These are phyloP conservation scores for Rhynchospora tenuis DNA, from an alignment of 176 grass and related monocot genomes.

Conservation along the genomic window DNA sequence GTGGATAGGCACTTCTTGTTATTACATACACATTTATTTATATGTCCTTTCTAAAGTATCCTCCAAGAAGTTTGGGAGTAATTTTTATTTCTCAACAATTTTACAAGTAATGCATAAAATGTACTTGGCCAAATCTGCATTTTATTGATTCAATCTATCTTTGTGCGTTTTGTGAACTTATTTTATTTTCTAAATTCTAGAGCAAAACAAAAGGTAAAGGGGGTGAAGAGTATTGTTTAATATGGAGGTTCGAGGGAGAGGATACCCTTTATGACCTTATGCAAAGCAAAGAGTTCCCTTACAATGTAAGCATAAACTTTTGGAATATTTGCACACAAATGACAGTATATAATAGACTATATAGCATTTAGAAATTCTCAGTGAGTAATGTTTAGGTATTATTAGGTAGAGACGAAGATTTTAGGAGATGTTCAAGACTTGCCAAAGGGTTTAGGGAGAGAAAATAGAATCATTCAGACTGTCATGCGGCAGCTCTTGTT, in stretches of 20 bases:
- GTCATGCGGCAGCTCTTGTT: slow-evolving; percentile 94
- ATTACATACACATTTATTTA: background rate
- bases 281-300: slow-evolving; percentile 95
- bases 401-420: slow-evolving; percentile 97
- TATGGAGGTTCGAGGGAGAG: slow-evolving; percentile 89
- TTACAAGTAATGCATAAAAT: background rate
- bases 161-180: background rate
- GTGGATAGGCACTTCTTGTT: background rate
- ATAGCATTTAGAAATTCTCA: background rate
- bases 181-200: slow-evolving; percentile 31
- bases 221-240: slow-evolving; percentile 73
- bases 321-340: background rate
- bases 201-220: slow-evolving; percentile 82
- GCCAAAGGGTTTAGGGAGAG: slow-evolving; percentile 73
- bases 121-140: background rate
- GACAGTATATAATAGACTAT: background rate
- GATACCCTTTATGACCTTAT: slow-evolving; percentile 80
- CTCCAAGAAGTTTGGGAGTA: background rate
- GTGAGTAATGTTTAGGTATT: slow-evolving; percentile 1
- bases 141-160: background rate
- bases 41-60: background rate
- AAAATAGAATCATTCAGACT: slow-evolving; percentile 96
- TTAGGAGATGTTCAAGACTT: slow-evolving; percentile 76
- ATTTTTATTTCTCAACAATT: background rate
- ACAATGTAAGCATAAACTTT: slow-evolving; percentile 65